A percentile compares a stretch with the other conserved stretches of the same genome.
These are phyloP conservation scores for Pleurotus djamor DNA, from an alignment of 768 basidiomycete species.

Conservation along the genomic window DNA sequence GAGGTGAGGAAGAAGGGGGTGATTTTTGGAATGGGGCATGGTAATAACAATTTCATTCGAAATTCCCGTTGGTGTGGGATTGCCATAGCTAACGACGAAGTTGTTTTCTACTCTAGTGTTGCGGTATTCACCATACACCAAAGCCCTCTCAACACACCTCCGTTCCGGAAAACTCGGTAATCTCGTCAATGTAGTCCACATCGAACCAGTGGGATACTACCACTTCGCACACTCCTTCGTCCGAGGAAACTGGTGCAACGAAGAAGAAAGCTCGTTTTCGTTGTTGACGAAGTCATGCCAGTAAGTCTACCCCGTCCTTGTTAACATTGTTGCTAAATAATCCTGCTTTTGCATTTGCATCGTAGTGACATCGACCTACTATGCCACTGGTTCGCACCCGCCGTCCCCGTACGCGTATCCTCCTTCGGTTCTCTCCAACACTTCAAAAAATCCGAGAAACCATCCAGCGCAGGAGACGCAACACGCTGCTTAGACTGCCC, in stretches of 20 bases:
- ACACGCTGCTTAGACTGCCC: slow-evolving; percentile 79
- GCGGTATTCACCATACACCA: slow-evolving; percentile 83
- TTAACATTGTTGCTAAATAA: neutral
- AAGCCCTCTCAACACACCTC: slow-evolving; percentile 66
- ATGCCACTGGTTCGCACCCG: slow-evolving; percentile 73
- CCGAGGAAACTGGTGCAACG: slow-evolving; percentile 75
- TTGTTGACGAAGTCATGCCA: slow-evolving; percentile 92
- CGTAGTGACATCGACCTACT: slow-evolving; percentile 82
- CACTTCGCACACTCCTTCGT: slow-evolving; percentile 93
- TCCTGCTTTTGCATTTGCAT: slow-evolving; percentile 5
- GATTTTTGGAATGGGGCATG: slow-evolving; percentile 88
- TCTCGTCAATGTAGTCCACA: slow-evolving; percentile 78
- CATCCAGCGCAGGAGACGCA: slow-evolving; percentile 61
- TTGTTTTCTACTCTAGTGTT: slow-evolving; percentile 47
- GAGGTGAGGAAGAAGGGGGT: slow-evolving; percentile 66
- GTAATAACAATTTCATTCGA: slow-evolving; percentile 33
- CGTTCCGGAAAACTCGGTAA: slow-evolving; percentile 71
- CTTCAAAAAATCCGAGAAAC: slow-evolving; percentile 75
- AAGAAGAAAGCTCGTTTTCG: slow-evolving; percentile 71
- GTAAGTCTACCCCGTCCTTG: slow-evolving; percentile 37
- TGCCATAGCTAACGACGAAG: too few relatives aligned
- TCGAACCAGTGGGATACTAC: slow-evolving; percentile 85
- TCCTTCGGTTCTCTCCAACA: slow-evolving; percentile 87
- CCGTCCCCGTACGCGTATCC: slow-evolving; percentile 64
- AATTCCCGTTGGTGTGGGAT: neutral